These are phyloP conservation scores for Massospora cicadina DNA, from an alignment of 371 early-diverging fungal species.

Conservation along the genomic window DNA sequence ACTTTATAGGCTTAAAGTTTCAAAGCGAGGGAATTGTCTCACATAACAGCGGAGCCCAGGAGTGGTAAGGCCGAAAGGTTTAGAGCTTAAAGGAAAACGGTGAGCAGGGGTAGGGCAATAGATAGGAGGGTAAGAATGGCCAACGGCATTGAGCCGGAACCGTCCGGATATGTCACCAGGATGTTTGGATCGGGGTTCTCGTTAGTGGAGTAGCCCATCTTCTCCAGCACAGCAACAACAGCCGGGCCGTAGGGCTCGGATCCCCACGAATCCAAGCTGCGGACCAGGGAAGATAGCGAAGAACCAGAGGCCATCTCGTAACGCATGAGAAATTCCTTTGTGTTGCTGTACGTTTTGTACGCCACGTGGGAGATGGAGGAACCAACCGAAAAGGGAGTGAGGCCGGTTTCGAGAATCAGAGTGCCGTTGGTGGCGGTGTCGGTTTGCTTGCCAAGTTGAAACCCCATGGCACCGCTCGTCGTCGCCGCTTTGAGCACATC, in stretches of 20 bases:
- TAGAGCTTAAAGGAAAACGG: no score
- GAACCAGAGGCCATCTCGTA: slow-evolving; percentile 11
- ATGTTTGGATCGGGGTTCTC: slow-evolving; percentile 7
- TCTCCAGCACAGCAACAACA: neutral
- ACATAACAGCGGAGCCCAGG: no score
- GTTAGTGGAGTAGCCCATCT: slow-evolving; percentile 11
- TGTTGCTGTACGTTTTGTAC: slow-evolving; percentile 17
- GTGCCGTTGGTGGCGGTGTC: slow-evolving; percentile 7
- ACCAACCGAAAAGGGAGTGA: slow-evolving; percentile 21
- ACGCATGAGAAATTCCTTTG: slow-evolving; percentile 34
- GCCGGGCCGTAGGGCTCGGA: slow-evolving; percentile 9
- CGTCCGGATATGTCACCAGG: neutral
- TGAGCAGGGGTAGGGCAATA: no score
- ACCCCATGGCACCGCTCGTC: slow-evolving; percentile 11
- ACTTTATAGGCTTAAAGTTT: no score
- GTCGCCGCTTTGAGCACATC: slow-evolving; percentile 13
- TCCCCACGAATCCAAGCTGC: slow-evolving; percentile 1
- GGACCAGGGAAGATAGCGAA: neutral
- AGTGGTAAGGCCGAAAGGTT: no score
- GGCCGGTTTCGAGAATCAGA: slow-evolving; percentile 17
- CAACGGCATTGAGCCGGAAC: no score
- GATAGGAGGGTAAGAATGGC: no score
- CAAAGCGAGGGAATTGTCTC: no score
- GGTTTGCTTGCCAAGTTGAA: neutral
- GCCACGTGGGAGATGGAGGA: slow-evolving; percentile 35